Evolutionary conservation across 2,329 filamentous ascomycete genomes (phyloP), one percentile per base, ranked within the genome.

Genomic region (Monosporascus sp.): DNA sequence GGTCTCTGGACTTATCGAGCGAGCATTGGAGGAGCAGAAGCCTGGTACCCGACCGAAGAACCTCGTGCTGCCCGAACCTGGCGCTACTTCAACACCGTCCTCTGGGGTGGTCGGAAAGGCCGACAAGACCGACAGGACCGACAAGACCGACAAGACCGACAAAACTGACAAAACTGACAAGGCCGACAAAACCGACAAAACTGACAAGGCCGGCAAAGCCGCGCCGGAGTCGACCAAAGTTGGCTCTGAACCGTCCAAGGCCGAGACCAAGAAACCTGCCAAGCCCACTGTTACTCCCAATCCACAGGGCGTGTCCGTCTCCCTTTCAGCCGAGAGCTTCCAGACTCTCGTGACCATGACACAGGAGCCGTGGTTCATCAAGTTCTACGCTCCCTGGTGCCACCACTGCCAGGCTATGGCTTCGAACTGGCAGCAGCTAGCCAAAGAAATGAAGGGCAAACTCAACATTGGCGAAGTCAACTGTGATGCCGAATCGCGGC

Each of bases 381-480:
- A 99, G 72, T 97, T 99, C 70, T 97, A 97, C 69, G 92, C 90
- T 18, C 95, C 94, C 6, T 97, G 93, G 94, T 99, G 94, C 70
- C 85, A 86, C 62, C 94, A 99, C 72, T 99, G 95, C 72, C 89
- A 96, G 73, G 89, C 89, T 38, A 85, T 99, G 80, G 90, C 88
- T 37, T 89, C 94, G 3, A 91, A 85, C 59, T 99, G 94, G 94
- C 77, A 85, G 57, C 88, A 93, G 64, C 83, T 99, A 72, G 89
- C 89, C 45, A 91, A 92, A 68, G 90, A 93, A 66, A 94, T 97
- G 89, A 84, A 91, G 70, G 89, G 88, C 44, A 86, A 83, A 59
- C 82, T 99, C 54, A 97, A 97, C 67, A 79, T 99, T 64, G 94
- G 93, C 55, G 92, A 97, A 70, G 93, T 99, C 59, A 96, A 99